These are phyloP conservation scores for Delphinella strobiligena DNA, from an alignment of 2,329 filamentous ascomycete genomes.

Conservation along the genomic window DNA sequence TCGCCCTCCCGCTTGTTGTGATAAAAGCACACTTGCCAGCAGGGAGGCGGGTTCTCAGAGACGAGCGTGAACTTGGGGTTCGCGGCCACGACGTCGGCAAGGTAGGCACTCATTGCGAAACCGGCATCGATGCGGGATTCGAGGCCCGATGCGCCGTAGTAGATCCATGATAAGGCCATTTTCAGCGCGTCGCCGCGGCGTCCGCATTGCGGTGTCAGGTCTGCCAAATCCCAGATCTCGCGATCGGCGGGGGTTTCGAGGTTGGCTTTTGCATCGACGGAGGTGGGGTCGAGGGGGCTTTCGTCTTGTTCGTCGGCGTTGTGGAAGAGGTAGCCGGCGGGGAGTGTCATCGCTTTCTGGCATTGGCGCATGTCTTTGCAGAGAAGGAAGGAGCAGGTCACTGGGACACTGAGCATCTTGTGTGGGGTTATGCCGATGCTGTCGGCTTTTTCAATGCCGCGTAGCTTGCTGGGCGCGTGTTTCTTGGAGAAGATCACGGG, in stretches of 20 bases:
- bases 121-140: slow-evolving; percentile 50
- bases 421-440: slow-evolving; percentile 85
- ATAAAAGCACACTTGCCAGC: slow-evolving; percentile 92
- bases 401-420: slow-evolving; percentile 88
- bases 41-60: slow-evolving; percentile 66
- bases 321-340: slow-evolving; percentile 60
- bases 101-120: slow-evolving; percentile 56
- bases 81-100: slow-evolving; percentile 48
- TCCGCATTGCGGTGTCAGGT: slow-evolving; percentile 87
- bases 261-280: slow-evolving; percentile 11
- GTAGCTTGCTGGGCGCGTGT: slow-evolving; percentile 41
- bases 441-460: slow-evolving; percentile 62
- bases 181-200: slow-evolving; percentile 77
- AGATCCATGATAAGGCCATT: slow-evolving; percentile 77
- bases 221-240: slow-evolving; percentile 79
- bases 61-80: slow-evolving; percentile 57
- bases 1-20: slow-evolving; percentile 47
- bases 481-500: slow-evolving; percentile 64
- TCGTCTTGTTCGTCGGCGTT: slow-evolving; percentile 23
- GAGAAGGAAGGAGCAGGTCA: slow-evolving; percentile 85
- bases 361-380: slow-evolving; percentile 65
- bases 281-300: slow-evolving; percentile 10
- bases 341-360: slow-evolving; percentile 72
- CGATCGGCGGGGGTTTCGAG: slow-evolving; percentile 13
- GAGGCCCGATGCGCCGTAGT: slow-evolving; percentile 71